These are phyloP conservation scores for Jaminaea rosea DNA, from an alignment of 1,284 basidiomycete species.

Conservation along the genomic window DNA sequence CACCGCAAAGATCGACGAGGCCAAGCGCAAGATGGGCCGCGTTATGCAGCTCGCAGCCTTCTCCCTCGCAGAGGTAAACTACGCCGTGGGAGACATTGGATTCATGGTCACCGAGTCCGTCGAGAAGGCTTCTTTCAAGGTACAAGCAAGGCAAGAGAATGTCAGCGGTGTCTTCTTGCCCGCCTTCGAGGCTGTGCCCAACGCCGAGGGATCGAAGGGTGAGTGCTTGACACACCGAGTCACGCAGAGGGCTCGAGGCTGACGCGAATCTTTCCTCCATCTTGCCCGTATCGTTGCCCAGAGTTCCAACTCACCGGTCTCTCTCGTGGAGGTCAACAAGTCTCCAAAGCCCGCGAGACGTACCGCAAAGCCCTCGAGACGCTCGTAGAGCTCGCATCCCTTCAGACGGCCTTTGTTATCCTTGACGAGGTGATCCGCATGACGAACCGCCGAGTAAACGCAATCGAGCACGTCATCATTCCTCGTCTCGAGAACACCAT, in stretches of 20 bases:
- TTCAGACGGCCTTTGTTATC: conserved; percentile 91
- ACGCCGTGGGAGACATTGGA: conserved; percentile 83
- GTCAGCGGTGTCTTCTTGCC: conserved; percentile 96
- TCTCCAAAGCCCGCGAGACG: conserved; percentile 82
- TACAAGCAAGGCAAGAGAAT: conserved; percentile 93
- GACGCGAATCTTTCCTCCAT: too few species aligned
- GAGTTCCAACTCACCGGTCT: conserved; percentile 98
- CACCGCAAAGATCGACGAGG: conserved; percentile 64
- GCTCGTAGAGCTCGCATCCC: conserved; percentile 88
- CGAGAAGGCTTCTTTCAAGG: conserved; percentile 71
- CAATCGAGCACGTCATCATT: conserved; percentile 96
- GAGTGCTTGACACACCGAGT: too few species aligned
- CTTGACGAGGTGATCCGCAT: conserved; percentile 97
- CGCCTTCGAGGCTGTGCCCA: conserved; percentile 58
- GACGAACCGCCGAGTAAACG: conserved; percentile 95
- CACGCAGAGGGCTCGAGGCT: too few species aligned
- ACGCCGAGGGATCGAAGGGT: not conserved
- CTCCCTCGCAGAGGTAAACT: conserved; percentile 95
- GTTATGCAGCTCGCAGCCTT: conserved; percentile 98
- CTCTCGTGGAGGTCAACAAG: conserved; percentile 91
- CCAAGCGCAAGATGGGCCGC: conserved; percentile 96
- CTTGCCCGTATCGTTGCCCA: too few species aligned
- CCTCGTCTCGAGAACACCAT: conserved; percentile 94
- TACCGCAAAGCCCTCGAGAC: conserved; percentile 96
- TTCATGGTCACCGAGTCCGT: conserved; percentile 59